phyloP scores from a whole-genome alignment of 495 filamentous ascomycete genomes.

The Mycothermus thermophilus region DNA sequence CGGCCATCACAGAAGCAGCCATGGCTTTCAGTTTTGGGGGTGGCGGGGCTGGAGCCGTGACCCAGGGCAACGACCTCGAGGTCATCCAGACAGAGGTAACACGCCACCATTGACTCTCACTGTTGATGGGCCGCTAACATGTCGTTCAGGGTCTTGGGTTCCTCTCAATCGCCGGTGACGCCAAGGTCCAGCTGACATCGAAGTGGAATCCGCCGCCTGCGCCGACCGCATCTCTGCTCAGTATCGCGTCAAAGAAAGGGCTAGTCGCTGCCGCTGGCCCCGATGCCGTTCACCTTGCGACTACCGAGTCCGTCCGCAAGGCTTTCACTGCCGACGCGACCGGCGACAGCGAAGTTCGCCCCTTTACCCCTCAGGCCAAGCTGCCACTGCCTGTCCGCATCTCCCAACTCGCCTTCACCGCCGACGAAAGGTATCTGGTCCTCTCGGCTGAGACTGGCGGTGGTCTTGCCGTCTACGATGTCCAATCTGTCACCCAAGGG shows the following conservation, averaged over 20 bases:
- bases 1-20: slow-evolving; percentile 16
- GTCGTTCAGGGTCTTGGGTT: slow-evolving; percentile 61
- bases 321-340: slow-evolving; percentile 48
- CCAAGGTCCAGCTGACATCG: slow-evolving; percentile 65
- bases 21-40: slow-evolving; percentile 58
- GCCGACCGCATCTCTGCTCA: slow-evolving; percentile 70
- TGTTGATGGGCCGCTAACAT: neutral
- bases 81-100: slow-evolving; percentile 41
- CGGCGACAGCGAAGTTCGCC: slow-evolving; percentile 48
- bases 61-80: slow-evolving; percentile 42
- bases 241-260: slow-evolving; percentile 65
- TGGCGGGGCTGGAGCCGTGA: slow-evolving; percentile 22
- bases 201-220: slow-evolving; percentile 71
- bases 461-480: slow-evolving; percentile 71
- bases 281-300: slow-evolving; percentile 59
- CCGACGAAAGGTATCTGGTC: slow-evolving; percentile 70
- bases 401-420: slow-evolving; percentile 80
- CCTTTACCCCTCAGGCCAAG: slow-evolving; percentile 60
- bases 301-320: slow-evolving; percentile 62
- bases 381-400: slow-evolving; percentile 60
- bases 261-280: slow-evolving; percentile 80
- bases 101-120: neutral
- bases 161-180: slow-evolving; percentile 61
- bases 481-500: slow-evolving; percentile 47
- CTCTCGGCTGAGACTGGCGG: slow-evolving; percentile 71